phyloP scores from a whole-genome alignment of 73 alveolate species.

The Tetrahymena malaccensis region DNA sequence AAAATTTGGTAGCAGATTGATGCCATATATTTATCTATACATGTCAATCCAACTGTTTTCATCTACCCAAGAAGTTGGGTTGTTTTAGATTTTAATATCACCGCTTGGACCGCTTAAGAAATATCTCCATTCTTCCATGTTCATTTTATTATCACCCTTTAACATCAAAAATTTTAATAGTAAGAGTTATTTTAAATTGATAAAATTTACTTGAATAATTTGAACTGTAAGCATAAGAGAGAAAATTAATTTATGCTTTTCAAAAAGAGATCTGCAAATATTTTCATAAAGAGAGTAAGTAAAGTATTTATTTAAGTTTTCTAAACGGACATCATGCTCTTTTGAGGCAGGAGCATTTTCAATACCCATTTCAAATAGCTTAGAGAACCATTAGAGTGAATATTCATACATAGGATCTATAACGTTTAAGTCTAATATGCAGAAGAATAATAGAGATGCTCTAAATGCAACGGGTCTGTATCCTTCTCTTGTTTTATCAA shows the following conservation, averaged over 20 bases:
- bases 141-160: slow-evolving; percentile 41
- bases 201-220: slow-evolving; percentile 39
- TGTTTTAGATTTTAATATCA: slow-evolving; percentile 69
- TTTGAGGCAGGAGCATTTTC: slow-evolving; percentile 91
- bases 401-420: slow-evolving; percentile 97
- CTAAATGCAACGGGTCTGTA: slow-evolving; percentile 87
- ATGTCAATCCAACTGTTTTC: slow-evolving; percentile 92
- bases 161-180: not conserved
- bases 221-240: slow-evolving; percentile 87
- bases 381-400: slow-evolving; percentile 97
- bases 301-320: slow-evolving; percentile 81
- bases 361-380: slow-evolving; percentile 91
- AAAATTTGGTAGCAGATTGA: slow-evolving; percentile 64
- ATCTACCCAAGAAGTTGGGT: slow-evolving; percentile 95
- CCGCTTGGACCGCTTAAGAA: slow-evolving; percentile 92
- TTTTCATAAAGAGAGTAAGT: slow-evolving; percentile 92
- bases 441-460: slow-evolving; percentile 77
- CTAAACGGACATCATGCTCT: slow-evolving; percentile 82
- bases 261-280: slow-evolving; percentile 94
- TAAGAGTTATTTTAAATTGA: not conserved
- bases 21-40: slow-evolving; percentile 76
- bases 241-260: slow-evolving; percentile 92
- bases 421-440: slow-evolving; percentile 75
- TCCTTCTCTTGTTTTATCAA: slow-evolving; percentile 83
- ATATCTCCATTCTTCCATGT: slow-evolving; percentile 84